Conservation (phyloP, 371 early-diverging fungal genomes). For the Furculomyces boomerangus region DNA sequence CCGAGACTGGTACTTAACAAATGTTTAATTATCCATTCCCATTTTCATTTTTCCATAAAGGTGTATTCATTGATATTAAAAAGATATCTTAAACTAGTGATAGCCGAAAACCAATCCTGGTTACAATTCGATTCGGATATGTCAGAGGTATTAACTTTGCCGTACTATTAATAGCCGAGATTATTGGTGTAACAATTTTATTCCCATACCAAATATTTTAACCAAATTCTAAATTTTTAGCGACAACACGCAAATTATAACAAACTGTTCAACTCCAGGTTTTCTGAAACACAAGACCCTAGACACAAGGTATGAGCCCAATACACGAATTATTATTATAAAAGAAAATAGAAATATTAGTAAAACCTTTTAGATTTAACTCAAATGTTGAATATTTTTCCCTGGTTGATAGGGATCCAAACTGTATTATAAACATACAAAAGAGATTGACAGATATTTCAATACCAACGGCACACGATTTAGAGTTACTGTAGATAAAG, state of each 20-base stretch:
- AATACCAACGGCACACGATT: conserved; percentile 18
- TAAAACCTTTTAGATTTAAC: background rate
- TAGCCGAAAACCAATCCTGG: conserved; percentile 5
- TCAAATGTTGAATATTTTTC: background rate
- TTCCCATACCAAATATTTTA: background rate
- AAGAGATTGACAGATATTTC: conserved; percentile 46
- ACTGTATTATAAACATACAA: conserved; percentile 41
- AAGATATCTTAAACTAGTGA: background rate
- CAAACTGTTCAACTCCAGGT: conserved; percentile 34
- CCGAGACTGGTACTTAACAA: conserved; percentile 37
- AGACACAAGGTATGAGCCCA: conserved; percentile 22
- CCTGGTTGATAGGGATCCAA: conserved; percentile 22
- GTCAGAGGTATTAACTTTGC: conserved; percentile 16
- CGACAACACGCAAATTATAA: conserved; percentile 52
- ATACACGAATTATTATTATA: no score
- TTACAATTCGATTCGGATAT: conserved; percentile 47
- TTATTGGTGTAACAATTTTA: conserved; percentile 7
- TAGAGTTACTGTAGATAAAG: conserved; percentile 46
- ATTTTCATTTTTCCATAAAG: background rate
- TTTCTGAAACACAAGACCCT: conserved; percentile 27
- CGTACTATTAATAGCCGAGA: no score
- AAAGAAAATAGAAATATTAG: no score
- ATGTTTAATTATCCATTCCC: conserved; percentile 2
- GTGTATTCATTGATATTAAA: background rate
- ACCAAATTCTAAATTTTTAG: conserved; percentile 6